phyloP scores from a whole-genome alignment of 306 rosid genomes.

The Alnus rubra region DNA sequence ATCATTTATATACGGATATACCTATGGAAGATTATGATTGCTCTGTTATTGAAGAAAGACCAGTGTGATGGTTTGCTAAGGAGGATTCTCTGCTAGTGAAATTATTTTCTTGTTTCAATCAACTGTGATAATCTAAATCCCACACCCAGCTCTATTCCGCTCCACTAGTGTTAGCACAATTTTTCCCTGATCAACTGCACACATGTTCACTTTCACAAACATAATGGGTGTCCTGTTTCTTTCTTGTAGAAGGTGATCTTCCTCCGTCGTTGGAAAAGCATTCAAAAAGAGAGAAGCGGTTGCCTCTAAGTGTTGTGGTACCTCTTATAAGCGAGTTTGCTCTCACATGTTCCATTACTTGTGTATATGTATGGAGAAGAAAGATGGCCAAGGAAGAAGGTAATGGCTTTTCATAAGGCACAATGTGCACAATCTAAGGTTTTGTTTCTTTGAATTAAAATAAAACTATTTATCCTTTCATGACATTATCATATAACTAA shows the following conservation, averaged over 20 bases:
- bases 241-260: not conserved
- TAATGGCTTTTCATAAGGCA: not conserved
- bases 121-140: too few relatives aligned
- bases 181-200: too few relatives aligned
- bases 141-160: too few relatives aligned
- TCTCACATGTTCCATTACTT: slow-evolving; percentile 9
- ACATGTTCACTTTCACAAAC: too few relatives aligned
- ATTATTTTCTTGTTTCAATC: too few relatives aligned
- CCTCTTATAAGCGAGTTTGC: not conserved
- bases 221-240: not conserved
- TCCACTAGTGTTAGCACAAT: too few relatives aligned
- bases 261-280: not conserved
- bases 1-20: not conserved
- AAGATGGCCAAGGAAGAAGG: slow-evolving; percentile 19
- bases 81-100: too few relatives aligned
- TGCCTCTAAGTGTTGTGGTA: not conserved
- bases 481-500: not conserved
- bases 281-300: not conserved
- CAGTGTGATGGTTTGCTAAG: too few relatives aligned
- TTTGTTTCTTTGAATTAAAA: not conserved
- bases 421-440: not conserved
- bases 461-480: not conserved
- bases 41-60: too few relatives aligned
- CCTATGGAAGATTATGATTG: too few relatives aligned
- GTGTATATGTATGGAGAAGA: not conserved